phyloP scores from a whole-genome alignment of 495 filamentous ascomycete species.

The Aspergillus cavernicola region DNA sequence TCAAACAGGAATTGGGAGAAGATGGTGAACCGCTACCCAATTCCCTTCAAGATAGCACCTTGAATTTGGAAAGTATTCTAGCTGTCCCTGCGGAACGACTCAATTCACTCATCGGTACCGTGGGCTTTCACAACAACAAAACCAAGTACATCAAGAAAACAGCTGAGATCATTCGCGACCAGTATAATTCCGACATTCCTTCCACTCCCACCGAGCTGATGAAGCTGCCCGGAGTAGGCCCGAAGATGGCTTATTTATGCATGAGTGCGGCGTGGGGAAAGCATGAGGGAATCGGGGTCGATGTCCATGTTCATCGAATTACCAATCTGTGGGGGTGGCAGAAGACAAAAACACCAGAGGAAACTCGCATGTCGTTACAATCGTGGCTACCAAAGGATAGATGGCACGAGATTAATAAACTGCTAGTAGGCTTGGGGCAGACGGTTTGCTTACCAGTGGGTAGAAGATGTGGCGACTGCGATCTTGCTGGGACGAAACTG shows the following conservation, averaged over 20 bases:
- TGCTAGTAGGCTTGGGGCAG: conserved; percentile 90
- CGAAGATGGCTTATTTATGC: conserved; percentile 96
- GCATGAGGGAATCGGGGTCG: conserved; percentile 61
- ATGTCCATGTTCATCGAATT: conserved; percentile 78
- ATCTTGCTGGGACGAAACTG: conserved; percentile 65
- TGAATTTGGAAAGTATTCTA: conserved; percentile 79
- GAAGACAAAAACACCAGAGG: conserved; percentile 78
- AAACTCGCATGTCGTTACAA: conserved; percentile 74
- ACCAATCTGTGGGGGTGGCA: conserved; percentile 97
- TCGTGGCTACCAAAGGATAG: conserved; percentile 79
- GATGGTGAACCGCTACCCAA: conserved; percentile 21
- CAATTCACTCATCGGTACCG: conserved; percentile 74
- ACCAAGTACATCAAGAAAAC: conserved; percentile 82
- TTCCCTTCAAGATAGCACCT: conserved; percentile 44
- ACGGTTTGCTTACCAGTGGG: conserved; percentile 80
- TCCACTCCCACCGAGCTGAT: conserved; percentile 72
- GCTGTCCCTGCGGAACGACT: conserved; percentile 63
- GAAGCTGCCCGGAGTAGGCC: conserved; percentile 84
- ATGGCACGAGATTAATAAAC: conserved; percentile 93
- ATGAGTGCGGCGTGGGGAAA: conserved; percentile 67
- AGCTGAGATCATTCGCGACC: conserved; percentile 67
- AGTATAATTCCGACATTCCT: conserved; percentile 75
- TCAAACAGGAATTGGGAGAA: conserved; percentile 16
- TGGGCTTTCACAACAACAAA: conserved; percentile 97
- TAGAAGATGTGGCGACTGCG: conserved; percentile 77